phyloP scores from a whole-genome alignment of 106 monocot species.

The Ottelia alismoides region DNA sequence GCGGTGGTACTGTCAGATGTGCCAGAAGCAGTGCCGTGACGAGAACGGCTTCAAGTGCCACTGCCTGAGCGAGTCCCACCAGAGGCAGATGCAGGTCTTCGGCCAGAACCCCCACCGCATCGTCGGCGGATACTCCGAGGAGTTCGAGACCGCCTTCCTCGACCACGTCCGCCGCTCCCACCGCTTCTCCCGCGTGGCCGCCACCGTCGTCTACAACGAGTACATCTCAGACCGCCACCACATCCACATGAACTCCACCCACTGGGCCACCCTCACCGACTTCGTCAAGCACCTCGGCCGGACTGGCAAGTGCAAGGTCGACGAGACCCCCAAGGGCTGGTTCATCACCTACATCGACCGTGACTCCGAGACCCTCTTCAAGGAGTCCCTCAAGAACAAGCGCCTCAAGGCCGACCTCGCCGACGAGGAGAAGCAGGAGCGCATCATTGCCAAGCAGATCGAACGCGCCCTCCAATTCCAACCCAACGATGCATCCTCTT shows the following conservation, averaged over 20 bases:
- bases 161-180: constrained; percentile 76
- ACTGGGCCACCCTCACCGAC: constrained; percentile 92
- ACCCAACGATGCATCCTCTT: too few species aligned
- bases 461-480: too few species aligned
- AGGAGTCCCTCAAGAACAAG: constrained; percentile 67
- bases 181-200: constrained; percentile 80
- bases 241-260: constrained; percentile 93
- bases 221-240: constrained; percentile 86
- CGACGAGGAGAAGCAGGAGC: constrained; percentile 85
- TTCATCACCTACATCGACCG: constrained; percentile 94
- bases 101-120: constrained; percentile 77
- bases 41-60: constrained; percentile 99
- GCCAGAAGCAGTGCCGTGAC: constrained; percentile 98
- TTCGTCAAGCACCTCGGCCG: constrained; percentile 87
- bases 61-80: constrained; percentile 91
- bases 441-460: constrained; percentile 58
- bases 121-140: constrained; percentile 73
- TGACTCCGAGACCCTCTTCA: constrained; percentile 76
- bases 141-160: constrained; percentile 66
- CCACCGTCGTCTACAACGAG: constrained; percentile 97
- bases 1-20: constrained; percentile 99
- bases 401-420: constrained; percentile 55
- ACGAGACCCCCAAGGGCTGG: constrained; percentile 97
- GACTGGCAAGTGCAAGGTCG: constrained; percentile 83
- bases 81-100: constrained; percentile 99